These are phyloP conservation scores for Scheffersomyces quercinus DNA, from an alignment of 1,139 yeast genomes.

Conservation along the genomic window DNA sequence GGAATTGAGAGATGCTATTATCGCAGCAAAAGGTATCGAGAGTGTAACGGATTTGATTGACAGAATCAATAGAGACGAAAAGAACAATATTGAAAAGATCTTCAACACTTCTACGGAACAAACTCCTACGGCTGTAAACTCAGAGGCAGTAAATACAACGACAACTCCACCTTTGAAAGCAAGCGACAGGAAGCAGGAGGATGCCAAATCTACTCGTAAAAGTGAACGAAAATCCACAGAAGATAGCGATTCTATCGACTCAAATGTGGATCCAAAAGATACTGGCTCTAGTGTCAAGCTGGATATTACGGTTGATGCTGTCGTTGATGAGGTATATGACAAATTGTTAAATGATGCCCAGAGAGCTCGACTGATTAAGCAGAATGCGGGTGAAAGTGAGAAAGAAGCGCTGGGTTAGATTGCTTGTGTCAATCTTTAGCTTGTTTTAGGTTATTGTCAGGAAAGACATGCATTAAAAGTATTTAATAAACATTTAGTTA, in stretches of 20 bases:
- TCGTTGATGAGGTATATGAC: slow-evolving; percentile 69
- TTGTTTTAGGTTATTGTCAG: no score
- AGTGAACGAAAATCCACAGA: slow-evolving; percentile 12
- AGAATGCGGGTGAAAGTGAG: slow-evolving; percentile 3
- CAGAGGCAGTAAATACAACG: slow-evolving; percentile 1
- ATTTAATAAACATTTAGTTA: no score
- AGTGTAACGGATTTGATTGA: slow-evolving; percentile 70
- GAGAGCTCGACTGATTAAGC: slow-evolving; percentile 56
- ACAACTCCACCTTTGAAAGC: not conserved
- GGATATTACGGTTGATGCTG: slow-evolving; percentile 30
- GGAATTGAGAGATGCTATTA: slow-evolving; percentile 73
- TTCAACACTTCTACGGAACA: slow-evolving; percentile 23
- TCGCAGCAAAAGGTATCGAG: slow-evolving; percentile 75
- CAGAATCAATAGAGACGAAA: slow-evolving; percentile 52
- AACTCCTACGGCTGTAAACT: not conserved
- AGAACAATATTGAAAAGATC: slow-evolving; percentile 56
- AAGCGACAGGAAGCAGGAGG: slow-evolving; percentile 13
- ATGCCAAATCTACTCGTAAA: slow-evolving; percentile 6
- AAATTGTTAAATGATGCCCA: slow-evolving; percentile 67
- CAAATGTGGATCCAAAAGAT: slow-evolving; percentile 18
- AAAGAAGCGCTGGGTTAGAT: no score
- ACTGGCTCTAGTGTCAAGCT: slow-evolving; percentile 3
- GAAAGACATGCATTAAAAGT: no score
- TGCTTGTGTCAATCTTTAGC: no score
- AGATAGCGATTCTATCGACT: slow-evolving; percentile 37